These are phyloP conservation scores for Debaryomyces robertsiae DNA, from an alignment of 1,139 yeast species.

Conservation along the genomic window DNA sequence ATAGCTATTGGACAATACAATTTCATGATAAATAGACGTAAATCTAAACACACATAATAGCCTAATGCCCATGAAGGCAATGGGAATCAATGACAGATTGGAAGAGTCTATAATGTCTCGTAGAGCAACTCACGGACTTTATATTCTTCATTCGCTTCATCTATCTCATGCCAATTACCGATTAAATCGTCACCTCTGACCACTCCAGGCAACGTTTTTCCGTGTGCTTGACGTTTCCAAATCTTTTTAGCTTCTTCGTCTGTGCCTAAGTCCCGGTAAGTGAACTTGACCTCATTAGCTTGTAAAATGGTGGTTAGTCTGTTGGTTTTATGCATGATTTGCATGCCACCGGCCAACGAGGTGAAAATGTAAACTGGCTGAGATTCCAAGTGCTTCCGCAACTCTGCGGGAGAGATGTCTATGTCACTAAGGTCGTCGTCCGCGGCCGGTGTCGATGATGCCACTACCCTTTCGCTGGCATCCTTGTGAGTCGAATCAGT, in stretches of 20 bases:
- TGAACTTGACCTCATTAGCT: constrained; percentile 71
- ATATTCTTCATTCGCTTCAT: constrained; percentile 85
- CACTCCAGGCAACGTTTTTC: constrained; percentile 84
- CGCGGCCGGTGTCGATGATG: constrained; percentile 10
- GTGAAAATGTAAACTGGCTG: constrained; percentile 78
- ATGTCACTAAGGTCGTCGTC: constrained; percentile 35
- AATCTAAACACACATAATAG: constrained; percentile 1
- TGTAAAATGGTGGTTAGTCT: constrained; percentile 72
- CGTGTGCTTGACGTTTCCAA: constrained; percentile 80
- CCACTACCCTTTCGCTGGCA: background rate
- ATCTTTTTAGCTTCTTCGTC: constrained; percentile 83
- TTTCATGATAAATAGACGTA: too few species aligned
- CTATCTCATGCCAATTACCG: constrained; percentile 79
- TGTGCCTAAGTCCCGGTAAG: constrained; percentile 80
- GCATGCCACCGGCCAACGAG: constrained; percentile 89
- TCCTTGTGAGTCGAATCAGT: background rate
- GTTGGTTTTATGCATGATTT: constrained; percentile 79
- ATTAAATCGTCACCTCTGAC: constrained; percentile 89
- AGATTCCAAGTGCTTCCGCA: constrained; percentile 47
- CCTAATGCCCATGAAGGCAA: background rate
- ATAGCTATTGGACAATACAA: too few species aligned
- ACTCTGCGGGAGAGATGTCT: constrained; percentile 47
- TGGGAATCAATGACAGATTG: background rate
- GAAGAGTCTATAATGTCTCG: constrained; percentile 42
- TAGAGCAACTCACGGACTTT: constrained; percentile 62